These are phyloP conservation scores for Mycosphaerella sp. DNA, from an alignment of 2,329 filamentous ascomycete genomes.

Conservation along the genomic window DNA sequence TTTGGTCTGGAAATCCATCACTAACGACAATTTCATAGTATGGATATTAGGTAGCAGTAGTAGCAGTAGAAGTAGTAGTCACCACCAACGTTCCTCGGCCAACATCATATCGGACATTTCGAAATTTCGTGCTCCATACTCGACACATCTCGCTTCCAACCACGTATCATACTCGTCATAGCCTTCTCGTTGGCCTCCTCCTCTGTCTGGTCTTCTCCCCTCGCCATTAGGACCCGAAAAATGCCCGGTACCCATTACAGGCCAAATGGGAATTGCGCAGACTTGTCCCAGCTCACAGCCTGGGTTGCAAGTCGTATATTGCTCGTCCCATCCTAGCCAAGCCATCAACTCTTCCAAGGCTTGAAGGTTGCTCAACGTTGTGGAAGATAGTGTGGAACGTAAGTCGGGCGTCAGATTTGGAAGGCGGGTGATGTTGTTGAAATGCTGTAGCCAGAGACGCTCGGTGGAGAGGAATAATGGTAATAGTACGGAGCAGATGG, in stretches of 20 bases:
- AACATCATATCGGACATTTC: neutral
- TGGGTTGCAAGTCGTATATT: slow-evolving; percentile 39
- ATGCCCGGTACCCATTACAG: slow-evolving; percentile 21
- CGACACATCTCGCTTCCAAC: slow-evolving; percentile 20
- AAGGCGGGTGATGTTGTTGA: slow-evolving; percentile 20
- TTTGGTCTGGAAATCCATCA: too few relatives aligned
- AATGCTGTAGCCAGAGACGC: slow-evolving; percentile 34
- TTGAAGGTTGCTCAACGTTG: slow-evolving; percentile 27
- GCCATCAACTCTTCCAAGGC: slow-evolving; percentile 42
- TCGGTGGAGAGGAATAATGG: slow-evolving; percentile 42
- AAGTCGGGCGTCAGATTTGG: neutral
- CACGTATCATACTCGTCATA: neutral
- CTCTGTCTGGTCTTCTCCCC: neutral
- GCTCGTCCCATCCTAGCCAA: slow-evolving; percentile 48
- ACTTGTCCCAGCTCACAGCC: slow-evolving; percentile 41
- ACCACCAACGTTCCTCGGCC: neutral
- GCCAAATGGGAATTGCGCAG: slow-evolving; percentile 50
- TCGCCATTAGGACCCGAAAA: neutral
- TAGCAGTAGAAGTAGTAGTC: too few relatives aligned
- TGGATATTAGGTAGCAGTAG: too few relatives aligned
- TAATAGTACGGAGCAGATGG: slow-evolving; percentile 40
- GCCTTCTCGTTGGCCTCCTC: neutral
- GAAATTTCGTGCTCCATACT: neutral
- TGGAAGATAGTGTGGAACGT: neutral
- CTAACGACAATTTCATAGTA: too few relatives aligned